Conservation (phyloP, 345 rosid genomes). For the Microcos paniculata region DNA sequence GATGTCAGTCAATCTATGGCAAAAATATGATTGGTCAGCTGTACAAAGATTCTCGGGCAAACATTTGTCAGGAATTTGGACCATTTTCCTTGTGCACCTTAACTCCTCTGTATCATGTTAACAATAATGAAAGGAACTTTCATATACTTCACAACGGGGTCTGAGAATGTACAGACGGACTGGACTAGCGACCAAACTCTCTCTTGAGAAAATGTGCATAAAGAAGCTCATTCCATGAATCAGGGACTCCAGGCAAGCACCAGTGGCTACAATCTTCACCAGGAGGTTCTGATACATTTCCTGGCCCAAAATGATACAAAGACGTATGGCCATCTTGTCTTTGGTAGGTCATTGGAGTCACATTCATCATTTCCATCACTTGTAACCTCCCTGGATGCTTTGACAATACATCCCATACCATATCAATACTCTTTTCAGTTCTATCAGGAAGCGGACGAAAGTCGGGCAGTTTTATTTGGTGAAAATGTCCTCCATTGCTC, state of each 20-base stretch:
- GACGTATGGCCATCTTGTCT: conserved; percentile 67
- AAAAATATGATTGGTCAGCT: neutral
- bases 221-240: conserved; percentile 68
- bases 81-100: neutral
- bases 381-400: conserved; percentile 19
- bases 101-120: neutral
- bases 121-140: neutral
- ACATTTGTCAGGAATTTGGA: neutral
- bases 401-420: conserved; percentile 28
- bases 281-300: conserved; percentile 40
- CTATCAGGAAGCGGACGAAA: conserved; percentile 28
- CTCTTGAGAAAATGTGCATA: conserved; percentile 46
- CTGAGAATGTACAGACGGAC: conserved; percentile 16
- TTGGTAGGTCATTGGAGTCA: conserved; percentile 42
- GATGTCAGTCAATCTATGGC: neutral
- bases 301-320: conserved; percentile 42
- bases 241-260: conserved; percentile 77
- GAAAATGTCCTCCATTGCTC: conserved; percentile 30
- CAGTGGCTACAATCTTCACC: conserved; percentile 76
- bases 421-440: conserved; percentile 27
- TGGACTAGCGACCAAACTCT: conserved; percentile 10
- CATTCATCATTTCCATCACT: conserved; percentile 39
- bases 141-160: neutral
- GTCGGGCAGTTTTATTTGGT: conserved; percentile 39
- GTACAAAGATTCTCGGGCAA: neutral